These are phyloP conservation scores for Climacium dendroides DNA, from an alignment of 225 moss, liverwort and hornwort genomes.

Conservation along the genomic window DNA sequence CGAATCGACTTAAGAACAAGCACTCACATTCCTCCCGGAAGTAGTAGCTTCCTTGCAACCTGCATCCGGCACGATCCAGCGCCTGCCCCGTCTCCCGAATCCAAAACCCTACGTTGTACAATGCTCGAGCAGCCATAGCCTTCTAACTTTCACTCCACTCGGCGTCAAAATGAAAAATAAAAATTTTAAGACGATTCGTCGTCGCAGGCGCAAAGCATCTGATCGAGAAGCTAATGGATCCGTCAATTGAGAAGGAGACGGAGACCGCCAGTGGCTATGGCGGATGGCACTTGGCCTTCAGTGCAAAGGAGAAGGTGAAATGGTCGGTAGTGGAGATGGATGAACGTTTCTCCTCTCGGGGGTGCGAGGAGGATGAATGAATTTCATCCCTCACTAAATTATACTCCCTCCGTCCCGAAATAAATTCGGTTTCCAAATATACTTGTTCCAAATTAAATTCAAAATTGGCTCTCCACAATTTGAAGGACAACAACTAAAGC, in stretches of 20 bases:
- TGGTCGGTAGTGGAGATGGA: neutral
- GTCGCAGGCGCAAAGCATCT: neutral
- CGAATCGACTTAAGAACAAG: neutral
- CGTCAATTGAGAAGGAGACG: neutral
- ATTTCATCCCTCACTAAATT: neutral
- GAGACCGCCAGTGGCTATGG: neutral
- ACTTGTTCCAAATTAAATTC: too few species aligned
- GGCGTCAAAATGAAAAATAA: neutral
- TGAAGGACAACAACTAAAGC: too few species aligned
- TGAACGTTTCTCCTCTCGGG: neutral
- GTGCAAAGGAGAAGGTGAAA: neutral
- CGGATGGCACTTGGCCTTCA: neutral
- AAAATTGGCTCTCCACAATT: too few species aligned
- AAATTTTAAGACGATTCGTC: neutral
- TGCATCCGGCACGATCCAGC: slow-evolving; percentile 24
- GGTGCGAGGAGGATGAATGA: neutral
- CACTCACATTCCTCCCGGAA: slow-evolving; percentile 13
- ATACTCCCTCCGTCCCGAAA: too few species aligned
- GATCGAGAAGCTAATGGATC: neutral
- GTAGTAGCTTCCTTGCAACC: neutral
- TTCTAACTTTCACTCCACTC: neutral
- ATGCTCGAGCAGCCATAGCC: slow-evolving; percentile 9
- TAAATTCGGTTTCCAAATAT: too few species aligned
- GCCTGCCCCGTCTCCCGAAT: slow-evolving; percentile 33
- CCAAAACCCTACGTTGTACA: slow-evolving; percentile 21